Conservation (phyloP, 2,329 filamentous ascomycete species). For the Botrytis aclada region DNA sequence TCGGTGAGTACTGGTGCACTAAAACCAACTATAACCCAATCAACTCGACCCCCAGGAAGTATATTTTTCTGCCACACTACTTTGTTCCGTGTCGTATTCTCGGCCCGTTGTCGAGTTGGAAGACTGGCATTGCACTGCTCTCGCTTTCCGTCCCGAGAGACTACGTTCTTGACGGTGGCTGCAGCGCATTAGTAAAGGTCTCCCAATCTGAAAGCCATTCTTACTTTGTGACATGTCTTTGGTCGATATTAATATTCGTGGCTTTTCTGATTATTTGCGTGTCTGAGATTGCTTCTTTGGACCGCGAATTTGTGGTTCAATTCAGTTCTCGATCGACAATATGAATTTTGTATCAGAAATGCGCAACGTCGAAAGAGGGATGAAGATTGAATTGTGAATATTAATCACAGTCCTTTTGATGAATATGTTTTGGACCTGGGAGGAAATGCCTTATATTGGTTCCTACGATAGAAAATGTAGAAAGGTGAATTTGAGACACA, state of each 20-base stretch:
- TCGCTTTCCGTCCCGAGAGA: background rate
- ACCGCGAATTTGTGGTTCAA: background rate
- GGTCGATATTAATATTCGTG: accelerated
- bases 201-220: background rate
- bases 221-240: background rate
- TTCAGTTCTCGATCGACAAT: background rate
- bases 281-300: too few relatives aligned
- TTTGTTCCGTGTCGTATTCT: background rate
- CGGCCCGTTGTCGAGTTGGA: background rate
- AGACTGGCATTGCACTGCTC: background rate
- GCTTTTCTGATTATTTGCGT: accelerated
- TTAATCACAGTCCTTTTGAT: accelerated
- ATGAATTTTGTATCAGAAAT: background rate
- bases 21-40: conserved; percentile 12
- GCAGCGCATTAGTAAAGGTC: background rate
- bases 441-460: accelerated
- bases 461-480: background rate
- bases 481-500: background rate
- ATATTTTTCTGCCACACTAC: background rate
- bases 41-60: background rate
- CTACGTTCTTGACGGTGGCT: background rate
- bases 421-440: too few relatives aligned
- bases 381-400: background rate
- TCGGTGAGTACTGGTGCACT: background rate
- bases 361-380: background rate